Conservation (phyloP, 2,329 filamentous ascomycete genomes). For the Grosmannia clavigera region DNA sequence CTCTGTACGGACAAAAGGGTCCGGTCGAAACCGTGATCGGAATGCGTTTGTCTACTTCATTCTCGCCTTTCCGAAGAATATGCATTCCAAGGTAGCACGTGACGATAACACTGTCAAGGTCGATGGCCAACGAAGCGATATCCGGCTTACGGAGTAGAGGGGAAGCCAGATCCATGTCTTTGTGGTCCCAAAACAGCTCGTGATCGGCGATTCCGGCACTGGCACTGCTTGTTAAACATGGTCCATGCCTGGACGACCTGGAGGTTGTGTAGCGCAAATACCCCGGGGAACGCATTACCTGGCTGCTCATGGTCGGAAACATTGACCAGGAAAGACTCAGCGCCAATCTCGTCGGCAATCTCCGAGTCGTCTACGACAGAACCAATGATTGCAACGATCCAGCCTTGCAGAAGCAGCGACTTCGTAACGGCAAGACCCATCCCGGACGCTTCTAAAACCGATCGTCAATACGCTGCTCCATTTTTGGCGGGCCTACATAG, state of each 20-base stretch:
- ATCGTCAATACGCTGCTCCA: neutral
- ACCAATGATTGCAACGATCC: neutral
- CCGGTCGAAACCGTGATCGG: neutral
- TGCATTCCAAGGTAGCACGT: neutral
- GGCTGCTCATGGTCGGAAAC: neutral
- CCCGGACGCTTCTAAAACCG: neutral
- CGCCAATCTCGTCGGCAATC: neutral
- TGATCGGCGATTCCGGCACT: neutral
- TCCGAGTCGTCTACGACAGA: neutral
- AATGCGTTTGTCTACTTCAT: neutral
- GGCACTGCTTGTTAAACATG: neutral
- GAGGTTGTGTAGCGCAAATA: neutral
- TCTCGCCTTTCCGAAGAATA: neutral
- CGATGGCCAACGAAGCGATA: neutral
- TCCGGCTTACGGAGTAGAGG: neutral
- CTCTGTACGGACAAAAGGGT: neutral
- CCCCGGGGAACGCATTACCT: neutral
- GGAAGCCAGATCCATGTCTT: neutral
- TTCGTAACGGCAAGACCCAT: neutral
- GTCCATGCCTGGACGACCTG: neutral
- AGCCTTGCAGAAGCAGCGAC: neutral
- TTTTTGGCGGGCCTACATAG: neutral
- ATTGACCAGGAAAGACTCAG: neutral
- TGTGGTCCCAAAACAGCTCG: neutral
- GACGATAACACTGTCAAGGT: neutral